Conservation (phyloP, 768 basidiomycete genomes). For the Psilocybe azurescens region DNA sequence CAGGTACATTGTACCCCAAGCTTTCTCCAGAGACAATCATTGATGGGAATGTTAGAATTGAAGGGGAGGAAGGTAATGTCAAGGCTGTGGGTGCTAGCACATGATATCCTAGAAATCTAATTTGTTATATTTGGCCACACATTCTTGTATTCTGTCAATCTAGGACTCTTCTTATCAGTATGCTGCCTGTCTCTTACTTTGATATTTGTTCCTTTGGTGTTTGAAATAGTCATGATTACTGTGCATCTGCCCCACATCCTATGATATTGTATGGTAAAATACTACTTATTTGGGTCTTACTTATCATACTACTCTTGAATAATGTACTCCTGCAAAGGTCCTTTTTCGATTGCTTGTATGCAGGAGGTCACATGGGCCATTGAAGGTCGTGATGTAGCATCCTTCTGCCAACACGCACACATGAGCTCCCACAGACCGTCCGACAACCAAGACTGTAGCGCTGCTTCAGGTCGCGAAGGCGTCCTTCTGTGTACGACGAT, state of each 20-base stretch:
- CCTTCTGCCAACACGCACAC: slow-evolving; percentile 50
- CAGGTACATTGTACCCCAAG: slow-evolving; percentile 26
- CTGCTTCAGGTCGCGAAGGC: slow-evolving; percentile 48
- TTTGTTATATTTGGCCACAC: too few species aligned
- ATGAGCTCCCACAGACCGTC: slow-evolving; percentile 54
- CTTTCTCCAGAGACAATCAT: slow-evolving; percentile 21
- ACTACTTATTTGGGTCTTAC: too few species aligned
- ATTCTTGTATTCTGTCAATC: too few species aligned
- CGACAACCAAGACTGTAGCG: slow-evolving; percentile 42
- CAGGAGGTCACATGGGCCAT: slow-evolving; percentile 42
- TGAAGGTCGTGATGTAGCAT: slow-evolving; percentile 41
- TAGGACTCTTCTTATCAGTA: too few species aligned
- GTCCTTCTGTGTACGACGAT: slow-evolving; percentile 40
- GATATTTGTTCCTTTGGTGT: too few species aligned
- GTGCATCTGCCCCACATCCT: too few species aligned
- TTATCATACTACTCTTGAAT: not conserved
- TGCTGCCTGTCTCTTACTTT: too few species aligned
- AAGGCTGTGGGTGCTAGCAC: slow-evolving; percentile 16
- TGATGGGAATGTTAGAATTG: slow-evolving; percentile 24
- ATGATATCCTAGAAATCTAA: not conserved
- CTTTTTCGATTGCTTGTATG: slow-evolving; percentile 16
- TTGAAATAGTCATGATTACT: too few species aligned
- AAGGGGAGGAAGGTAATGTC: slow-evolving; percentile 27
- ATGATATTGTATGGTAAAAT: too few species aligned
- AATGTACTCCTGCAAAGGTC: not conserved